phyloP scores from a whole-genome alignment of 257 asterid species.

The Lavandula angustifolia region DNA sequence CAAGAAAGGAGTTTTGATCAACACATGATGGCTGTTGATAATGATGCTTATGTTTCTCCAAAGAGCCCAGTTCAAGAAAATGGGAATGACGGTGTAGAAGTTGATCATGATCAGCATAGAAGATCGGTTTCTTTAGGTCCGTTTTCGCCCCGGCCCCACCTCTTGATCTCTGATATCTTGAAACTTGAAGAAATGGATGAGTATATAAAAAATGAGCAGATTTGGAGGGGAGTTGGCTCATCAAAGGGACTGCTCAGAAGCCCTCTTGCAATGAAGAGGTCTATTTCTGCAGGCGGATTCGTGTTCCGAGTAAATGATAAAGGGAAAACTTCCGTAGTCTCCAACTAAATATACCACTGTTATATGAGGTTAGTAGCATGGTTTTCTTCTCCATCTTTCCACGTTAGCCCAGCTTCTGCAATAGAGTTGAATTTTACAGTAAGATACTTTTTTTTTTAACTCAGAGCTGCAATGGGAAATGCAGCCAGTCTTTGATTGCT shows the following conservation, averaged over 20 bases:
- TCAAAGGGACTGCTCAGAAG: constrained; percentile 38
- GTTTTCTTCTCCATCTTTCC: constrained; percentile 24
- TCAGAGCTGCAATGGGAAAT: constrained; percentile 22
- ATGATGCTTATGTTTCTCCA: constrained; percentile 19
- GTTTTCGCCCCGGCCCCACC: constrained; percentile 37
- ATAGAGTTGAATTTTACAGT: constrained; percentile 16
- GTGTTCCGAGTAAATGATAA: constrained; percentile 40
- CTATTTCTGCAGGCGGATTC: constrained; percentile 50
- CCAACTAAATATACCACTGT: constrained; percentile 31
- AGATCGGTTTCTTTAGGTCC: constrained; percentile 49
- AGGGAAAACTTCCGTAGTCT: constrained; percentile 42
- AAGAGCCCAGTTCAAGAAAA: constrained; percentile 23
- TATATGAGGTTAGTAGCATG: constrained; percentile 21
- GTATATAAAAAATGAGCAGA: constrained; percentile 25
- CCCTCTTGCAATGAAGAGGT: constrained; percentile 48
- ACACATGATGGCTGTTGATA: constrained; percentile 32
- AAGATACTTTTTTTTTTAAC: background rate
- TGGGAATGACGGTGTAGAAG: constrained; percentile 5
- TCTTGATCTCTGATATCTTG: constrained; percentile 42
- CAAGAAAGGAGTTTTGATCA: constrained; percentile 34
- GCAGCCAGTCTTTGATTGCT: constrained; percentile 18
- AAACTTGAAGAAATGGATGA: constrained; percentile 42
- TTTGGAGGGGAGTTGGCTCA: constrained; percentile 45
- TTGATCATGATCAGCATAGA: constrained; percentile 35
- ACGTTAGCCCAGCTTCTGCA: constrained; percentile 22